These are phyloP conservation scores for Fusarium falciforme DNA, from an alignment of 2,329 filamentous ascomycete genomes.

Conservation along the genomic window DNA sequence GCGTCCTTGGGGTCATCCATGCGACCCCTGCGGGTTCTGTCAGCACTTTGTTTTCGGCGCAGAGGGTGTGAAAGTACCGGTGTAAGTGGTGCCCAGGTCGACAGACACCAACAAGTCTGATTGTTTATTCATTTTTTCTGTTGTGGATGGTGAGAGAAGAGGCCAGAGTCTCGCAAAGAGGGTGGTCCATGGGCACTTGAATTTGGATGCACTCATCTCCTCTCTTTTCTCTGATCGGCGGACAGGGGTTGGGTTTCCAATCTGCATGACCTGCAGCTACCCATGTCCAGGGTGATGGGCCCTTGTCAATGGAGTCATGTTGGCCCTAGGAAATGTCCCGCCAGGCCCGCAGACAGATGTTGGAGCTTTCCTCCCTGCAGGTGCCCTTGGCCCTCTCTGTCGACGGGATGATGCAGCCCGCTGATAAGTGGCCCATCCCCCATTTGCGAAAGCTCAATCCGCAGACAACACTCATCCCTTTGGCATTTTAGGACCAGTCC, in stretches of 20 bases:
- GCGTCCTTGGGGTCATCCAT: constrained; percentile 52
- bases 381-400: neutral
- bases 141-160: neutral
- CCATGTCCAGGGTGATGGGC: neutral
- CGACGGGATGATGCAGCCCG: neutral
- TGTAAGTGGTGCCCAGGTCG: neutral
- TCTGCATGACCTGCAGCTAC: neutral
- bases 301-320: neutral
- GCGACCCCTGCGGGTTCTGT: constrained; percentile 43
- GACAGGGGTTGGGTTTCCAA: neutral
- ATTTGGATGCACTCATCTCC: neutral
- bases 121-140: neutral
- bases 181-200: neutral
- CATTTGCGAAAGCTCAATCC: neutral
- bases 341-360: neutral
- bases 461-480: no score
- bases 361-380: neutral
- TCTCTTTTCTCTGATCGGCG: neutral
- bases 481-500: no score
- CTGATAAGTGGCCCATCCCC: neutral
- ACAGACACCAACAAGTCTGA: neutral
- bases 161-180: neutral
- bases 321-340: neutral
- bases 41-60: neutral
- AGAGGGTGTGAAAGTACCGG: neutral